Evolutionary conservation across 805 yeast genomes (phyloP), one percentile per base, ranked within the genome.

Genomic region (Monosporozyma solicola): DNA sequence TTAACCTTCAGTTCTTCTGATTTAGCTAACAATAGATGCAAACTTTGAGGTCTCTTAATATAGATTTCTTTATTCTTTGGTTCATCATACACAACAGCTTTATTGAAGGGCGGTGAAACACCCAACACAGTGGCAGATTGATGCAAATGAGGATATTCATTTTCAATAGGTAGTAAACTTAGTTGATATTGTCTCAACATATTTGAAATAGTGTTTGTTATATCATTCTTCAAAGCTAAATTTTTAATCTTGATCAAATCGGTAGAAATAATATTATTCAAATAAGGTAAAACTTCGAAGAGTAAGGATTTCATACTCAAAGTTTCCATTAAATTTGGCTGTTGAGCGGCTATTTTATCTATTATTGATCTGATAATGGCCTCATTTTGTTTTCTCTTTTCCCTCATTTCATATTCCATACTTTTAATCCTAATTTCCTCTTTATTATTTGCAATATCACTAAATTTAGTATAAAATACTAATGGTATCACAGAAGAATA

Each of bases 401-500:
- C 77, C 32, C 61, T 57, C 15, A 51, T 37, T 51, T 64, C 66
- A 41, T 55, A 67, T 57, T 70, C 71, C 37, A 62, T 60, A 45
- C 67, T 65, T 51, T 61, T 63, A 32, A 69, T 58, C 43, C 63
- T 64, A 11, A 66, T 15, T 50, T 63, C 66, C 5, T 63, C 65
- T 53, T 66, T 64, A 53, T 75, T 80, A 54, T 75, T 80, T 24
- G 74, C 74, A 44, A 80, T 73, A 58, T 84, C 90, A 61, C 83
- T 79, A 68, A 85, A 90, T 51, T 78, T 67, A 20, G 77, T 73
- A 75, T 80, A 85, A 57, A 82, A 80, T 52, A 82, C 85, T 61
- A 85, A 62, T 0, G 83, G 79, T 0, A 83, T 79, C 22, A 78
- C 70, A 0, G 83, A 69, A 4, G 77, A 72, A 61, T 87, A 90